phyloP scores from a whole-genome alignment of 179 eudicot genomes.

The Beta corolliflora region DNA sequence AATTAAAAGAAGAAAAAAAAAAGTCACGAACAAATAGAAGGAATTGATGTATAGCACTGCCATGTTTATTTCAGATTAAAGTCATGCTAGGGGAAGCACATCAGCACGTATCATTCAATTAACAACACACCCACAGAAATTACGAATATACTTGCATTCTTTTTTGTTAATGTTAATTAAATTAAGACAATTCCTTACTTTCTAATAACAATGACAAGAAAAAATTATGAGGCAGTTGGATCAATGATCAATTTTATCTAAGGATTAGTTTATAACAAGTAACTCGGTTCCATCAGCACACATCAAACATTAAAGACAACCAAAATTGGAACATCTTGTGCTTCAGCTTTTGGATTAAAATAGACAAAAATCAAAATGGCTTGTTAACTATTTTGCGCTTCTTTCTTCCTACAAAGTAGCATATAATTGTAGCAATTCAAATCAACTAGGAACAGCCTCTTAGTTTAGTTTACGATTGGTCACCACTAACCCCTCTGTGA shows the following conservation, averaged over 20 bases:
- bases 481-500: too few relatives aligned
- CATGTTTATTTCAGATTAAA: constrained; percentile 3
- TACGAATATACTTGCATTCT: background rate
- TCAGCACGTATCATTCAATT: background rate
- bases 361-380: too few relatives aligned
- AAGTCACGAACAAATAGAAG: background rate
- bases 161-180: background rate
- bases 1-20: background rate
- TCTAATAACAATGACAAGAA: background rate
- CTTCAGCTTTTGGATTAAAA: too few relatives aligned
- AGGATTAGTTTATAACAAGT: too few relatives aligned
- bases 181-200: background rate
- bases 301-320: too few relatives aligned
- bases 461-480: too few relatives aligned
- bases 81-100: background rate
- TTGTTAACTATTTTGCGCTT: too few relatives aligned
- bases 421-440: too few relatives aligned
- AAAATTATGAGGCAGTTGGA: background rate
- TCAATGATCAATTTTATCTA: background rate
- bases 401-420: too few relatives aligned
- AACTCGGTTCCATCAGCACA: too few relatives aligned
- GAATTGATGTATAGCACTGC: background rate
- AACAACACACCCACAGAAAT: background rate
- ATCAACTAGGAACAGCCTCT: too few relatives aligned
- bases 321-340: too few relatives aligned